Conservation (phyloP, 2,329 filamentous ascomycete genomes). For the Ceratocystis lukuohia region DNA sequence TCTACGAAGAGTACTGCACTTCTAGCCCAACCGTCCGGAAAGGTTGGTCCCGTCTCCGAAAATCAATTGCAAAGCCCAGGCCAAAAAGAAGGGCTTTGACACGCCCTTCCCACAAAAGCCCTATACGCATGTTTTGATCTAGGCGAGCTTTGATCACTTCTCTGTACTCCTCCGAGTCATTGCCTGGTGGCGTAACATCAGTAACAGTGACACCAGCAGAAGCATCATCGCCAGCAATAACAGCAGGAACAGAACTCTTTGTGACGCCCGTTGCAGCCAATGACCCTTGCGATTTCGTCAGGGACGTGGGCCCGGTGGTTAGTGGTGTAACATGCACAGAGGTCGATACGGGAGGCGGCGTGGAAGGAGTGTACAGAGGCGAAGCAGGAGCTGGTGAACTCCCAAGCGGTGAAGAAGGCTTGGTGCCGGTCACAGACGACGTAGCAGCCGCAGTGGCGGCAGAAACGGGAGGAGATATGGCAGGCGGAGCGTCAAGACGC, state of each 20-base stretch:
- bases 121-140: slow-evolving; percentile 76
- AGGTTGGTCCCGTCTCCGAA: slow-evolving; percentile 61
- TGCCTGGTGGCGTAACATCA: slow-evolving; percentile 20
- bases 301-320: slow-evolving; percentile 10
- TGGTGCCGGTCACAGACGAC: neutral
- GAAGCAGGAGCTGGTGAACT: neutral
- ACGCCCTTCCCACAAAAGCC: slow-evolving; percentile 82
- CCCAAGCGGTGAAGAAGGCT: neutral
- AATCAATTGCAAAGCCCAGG: slow-evolving; percentile 72
- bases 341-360: slow-evolving; percentile 1
- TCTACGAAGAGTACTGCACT: slow-evolving; percentile 68
- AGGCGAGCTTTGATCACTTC: slow-evolving; percentile 83
- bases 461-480: neutral
- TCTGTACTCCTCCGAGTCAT: slow-evolving; percentile 47
- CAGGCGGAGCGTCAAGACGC: slow-evolving; percentile 28
- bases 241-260: neutral
- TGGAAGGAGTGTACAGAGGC: slow-evolving; percentile 4
- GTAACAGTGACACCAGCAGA: neutral
- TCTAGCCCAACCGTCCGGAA: slow-evolving; percentile 66
- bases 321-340: neutral
- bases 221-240: neutral
- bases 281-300: neutral
- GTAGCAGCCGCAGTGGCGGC: neutral
- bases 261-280: neutral
- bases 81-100: slow-evolving; percentile 89